Conservation (phyloP, 306 rosid genomes). For the Lathyrus tuberosus region DNA sequence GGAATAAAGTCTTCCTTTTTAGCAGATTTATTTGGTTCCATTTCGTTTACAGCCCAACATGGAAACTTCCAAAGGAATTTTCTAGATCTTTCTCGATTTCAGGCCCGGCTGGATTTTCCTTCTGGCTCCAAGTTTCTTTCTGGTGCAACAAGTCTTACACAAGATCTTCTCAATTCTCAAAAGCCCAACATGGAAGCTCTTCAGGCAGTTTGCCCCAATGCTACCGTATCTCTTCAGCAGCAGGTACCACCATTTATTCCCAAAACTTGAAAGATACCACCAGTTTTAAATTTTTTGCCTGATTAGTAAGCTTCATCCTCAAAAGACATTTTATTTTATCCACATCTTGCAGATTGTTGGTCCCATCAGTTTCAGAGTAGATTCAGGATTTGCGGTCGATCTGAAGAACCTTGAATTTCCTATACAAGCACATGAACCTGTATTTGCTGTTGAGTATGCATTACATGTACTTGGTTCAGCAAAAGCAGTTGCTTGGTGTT, state of each 20-base stretch:
- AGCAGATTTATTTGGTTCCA: slow-evolving; percentile 71
- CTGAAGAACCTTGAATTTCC: slow-evolving; percentile 50
- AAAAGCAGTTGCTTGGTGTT: slow-evolving; percentile 95
- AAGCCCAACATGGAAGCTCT: slow-evolving; percentile 62
- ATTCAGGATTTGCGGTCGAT: slow-evolving; percentile 70
- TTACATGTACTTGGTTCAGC: slow-evolving; percentile 89
- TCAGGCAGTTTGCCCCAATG: slow-evolving; percentile 69
- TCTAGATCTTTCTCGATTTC: slow-evolving; percentile 80
- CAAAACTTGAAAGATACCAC: slow-evolving; percentile 16
- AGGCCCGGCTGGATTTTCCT: slow-evolving; percentile 74
- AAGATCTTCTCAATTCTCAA: slow-evolving; percentile 67
- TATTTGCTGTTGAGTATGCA: slow-evolving; percentile 84
- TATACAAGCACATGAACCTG: slow-evolving; percentile 57
- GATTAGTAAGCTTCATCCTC: slow-evolving; percentile 15
- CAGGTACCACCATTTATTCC: slow-evolving; percentile 63
- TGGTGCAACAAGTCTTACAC: slow-evolving; percentile 64
- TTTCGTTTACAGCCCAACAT: slow-evolving; percentile 73
- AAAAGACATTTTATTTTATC: slow-evolving; percentile 5
- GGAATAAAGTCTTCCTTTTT: slow-evolving; percentile 61
- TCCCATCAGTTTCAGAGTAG: slow-evolving; percentile 84
- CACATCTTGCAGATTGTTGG: slow-evolving; percentile 70
- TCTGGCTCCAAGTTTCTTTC: slow-evolving; percentile 77
- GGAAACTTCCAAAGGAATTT: slow-evolving; percentile 77
- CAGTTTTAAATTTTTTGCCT: background rate
- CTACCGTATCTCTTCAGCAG: slow-evolving; percentile 83